Evolutionary conservation across 2,329 filamentous ascomycete species (phyloP), one percentile per base, ranked within the genome.

Genomic region (Beauveria varroae): DNA sequence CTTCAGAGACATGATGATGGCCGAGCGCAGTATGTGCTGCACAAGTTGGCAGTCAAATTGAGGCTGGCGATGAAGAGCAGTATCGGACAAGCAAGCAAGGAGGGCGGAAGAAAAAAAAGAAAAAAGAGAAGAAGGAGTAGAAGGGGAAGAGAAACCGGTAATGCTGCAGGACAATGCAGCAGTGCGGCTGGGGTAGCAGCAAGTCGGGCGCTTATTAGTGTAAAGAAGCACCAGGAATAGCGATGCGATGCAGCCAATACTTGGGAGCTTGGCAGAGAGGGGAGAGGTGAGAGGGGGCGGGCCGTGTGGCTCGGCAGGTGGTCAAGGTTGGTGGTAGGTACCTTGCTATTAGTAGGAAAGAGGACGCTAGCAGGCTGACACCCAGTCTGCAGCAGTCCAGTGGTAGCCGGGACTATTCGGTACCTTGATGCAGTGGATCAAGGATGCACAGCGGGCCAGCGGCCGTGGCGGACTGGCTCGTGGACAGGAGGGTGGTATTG

Each of bases 1-100:
- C 76, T 86, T 86, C 68, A 86, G 74, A 65, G 83, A 85, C 83
- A 86, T 86, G 68, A 64, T 72, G 68, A 72, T 67, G 67, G 66
- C 64, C 64, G 63, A 66, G 63, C 64, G 66, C 60, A 57, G 53
- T 51, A 14, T 24, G 34, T 51, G 44, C 46, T 24, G 28, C 59
- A 18, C 51, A 34, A 37, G 37, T 46, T 9, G 34, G 30, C n/a
- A 26, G 30, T 26, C 26, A 52, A 57, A 56, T 3, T 22, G 43
- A 61, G 37, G 12, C 16, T 34, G 4, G 44, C 46, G 24, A 49
- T 16, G 34, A 50, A 22, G 59, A 57, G 18, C 44, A 16, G 37
- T 22, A 18, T 28, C n/a, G 34, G 18, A 10, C 14, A 18, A 30
- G 6, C 8, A 46, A 47, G 34, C 5, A 46, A 47, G 34, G 24